Base-by-base conservation (phyloP, 208 protist genomes). In the Acanthamoeba culbertsoni region DNA sequence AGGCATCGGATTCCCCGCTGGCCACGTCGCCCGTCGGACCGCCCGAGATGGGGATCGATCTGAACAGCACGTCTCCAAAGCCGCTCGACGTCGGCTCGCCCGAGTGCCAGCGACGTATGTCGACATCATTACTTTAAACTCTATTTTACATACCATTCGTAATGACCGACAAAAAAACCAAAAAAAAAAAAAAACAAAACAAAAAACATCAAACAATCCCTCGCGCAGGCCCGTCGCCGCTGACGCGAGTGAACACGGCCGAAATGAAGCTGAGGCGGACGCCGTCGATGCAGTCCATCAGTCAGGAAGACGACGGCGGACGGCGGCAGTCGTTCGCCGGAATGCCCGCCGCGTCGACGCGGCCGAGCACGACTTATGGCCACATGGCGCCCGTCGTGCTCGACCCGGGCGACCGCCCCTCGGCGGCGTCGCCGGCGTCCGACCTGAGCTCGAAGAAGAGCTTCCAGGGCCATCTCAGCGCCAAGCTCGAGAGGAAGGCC, bases 401-500 rank as follows among this genome's bases (percentile, higher is more conserved):
- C 23, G 71, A 82, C 12, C 71, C 71, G 4, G 33, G 5, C 43
- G 71, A 82, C 59, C 20, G 7, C 51, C 23, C 59, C 7, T 55
- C 18, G 48, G 48, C 48, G 48, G 48, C 48, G 48, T 8, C 48
- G 48, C 12, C 48, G 48, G 48, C 48, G 48, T 77, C 65, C 14
- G 65, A 43, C 26, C 71, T 82, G 8, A 43, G 40, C 0, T 46
- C 71, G n/a, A 82, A 53, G 43, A 82, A 82, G 71, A 82, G 71
- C 71, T 82, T 82, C 71, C 71, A 82, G 42, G 53, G 71, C 43
- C 71, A 82, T 35, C 71, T 82, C 37, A 23, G 5, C 18, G 42
- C 40, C 71, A 82, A 82, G 43, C 71, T 82, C 43, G 71, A 82
- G 10, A 82, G 53, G 71, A 82, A 82, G 71, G 71, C 71, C 71